phyloP scores from a whole-genome alignment of 139 green algal genomes.

The Nannochloris sp. region DNA sequence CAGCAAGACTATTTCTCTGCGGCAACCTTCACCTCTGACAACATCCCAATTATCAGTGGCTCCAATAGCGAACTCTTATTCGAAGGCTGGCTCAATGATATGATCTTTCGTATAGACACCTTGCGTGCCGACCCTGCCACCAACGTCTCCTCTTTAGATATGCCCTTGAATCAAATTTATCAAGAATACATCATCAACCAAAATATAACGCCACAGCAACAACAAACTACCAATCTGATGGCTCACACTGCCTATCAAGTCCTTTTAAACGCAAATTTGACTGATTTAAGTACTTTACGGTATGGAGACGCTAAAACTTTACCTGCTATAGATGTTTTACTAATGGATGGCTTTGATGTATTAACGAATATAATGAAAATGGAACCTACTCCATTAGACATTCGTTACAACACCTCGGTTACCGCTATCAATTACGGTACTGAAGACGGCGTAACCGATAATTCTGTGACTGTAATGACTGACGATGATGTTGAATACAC shows the following conservation, averaged over 20 bases:
- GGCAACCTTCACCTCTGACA: constrained; percentile 1
- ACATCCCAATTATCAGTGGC: neutral
- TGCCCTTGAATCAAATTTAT: constrained; percentile 5
- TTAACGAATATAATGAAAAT: constrained; percentile 14
- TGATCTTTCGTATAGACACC: constrained; percentile 2
- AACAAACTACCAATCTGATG: neutral
- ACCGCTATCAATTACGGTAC: neutral
- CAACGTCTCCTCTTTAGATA: too few relatives aligned
- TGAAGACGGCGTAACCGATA: neutral
- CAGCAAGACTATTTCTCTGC: neutral
- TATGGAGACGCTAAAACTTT: constrained; percentile 29
- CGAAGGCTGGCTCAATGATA: neutral
- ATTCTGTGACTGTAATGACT: constrained; percentile 7
- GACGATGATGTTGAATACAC: constrained; percentile 10
- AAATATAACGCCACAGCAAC: neutral
- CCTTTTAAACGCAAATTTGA: constrained; percentile 30
- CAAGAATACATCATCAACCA: neutral
- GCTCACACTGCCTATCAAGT: constrained; percentile 29
- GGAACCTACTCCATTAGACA: constrained; percentile 32
- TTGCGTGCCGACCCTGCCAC: constrained; percentile 2
- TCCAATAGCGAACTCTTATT: constrained; percentile 9
- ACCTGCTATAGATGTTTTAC: constrained; percentile 35
- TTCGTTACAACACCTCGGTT: constrained; percentile 32
- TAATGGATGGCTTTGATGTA: constrained; percentile 28
- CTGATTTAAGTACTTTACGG: constrained; percentile 12